Percentiles rank a stretch among this genome's conserved stretches.
Conservation (phyloP, 805 yeast genomes). For the Candida palmyrensis region DNA sequence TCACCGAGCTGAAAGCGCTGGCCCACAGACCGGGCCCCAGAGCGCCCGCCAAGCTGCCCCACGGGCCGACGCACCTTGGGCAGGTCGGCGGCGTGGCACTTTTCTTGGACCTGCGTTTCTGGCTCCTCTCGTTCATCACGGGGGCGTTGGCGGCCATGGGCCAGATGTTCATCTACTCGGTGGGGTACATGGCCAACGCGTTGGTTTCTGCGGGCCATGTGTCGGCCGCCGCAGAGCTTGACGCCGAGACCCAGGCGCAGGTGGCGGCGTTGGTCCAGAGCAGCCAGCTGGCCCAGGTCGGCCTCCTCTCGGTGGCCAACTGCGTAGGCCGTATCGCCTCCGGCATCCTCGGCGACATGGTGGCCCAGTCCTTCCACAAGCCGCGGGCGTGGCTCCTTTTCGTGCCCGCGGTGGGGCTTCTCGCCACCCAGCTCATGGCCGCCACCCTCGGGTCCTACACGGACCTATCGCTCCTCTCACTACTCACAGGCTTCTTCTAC, state of each 20-base stretch:
- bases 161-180: conserved; percentile 44
- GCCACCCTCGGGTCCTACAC: conserved; percentile 24
- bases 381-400: conserved; percentile 52
- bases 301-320: conserved; percentile 62
- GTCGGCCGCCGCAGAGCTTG: conserved; percentile 5
- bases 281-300: conserved; percentile 69
- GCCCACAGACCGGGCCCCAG: too few relatives aligned
- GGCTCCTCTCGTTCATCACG: conserved; percentile 33
- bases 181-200: conserved; percentile 42
- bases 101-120: conserved; percentile 22
- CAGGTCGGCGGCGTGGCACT: conserved; percentile 14
- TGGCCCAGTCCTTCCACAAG: conserved; percentile 39
- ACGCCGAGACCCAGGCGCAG: conserved; percentile 7
- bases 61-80: conserved; percentile 6
- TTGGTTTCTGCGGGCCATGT: conserved; percentile 15
- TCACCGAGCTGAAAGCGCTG: conserved; percentile 3
- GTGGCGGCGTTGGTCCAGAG: conserved; percentile 38
- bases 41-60: conserved; percentile 2
- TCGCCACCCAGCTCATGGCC: conserved; percentile 49
- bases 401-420: conserved; percentile 44
- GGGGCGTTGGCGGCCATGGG: conserved; percentile 40
- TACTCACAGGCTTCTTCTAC: conserved; percentile 63
- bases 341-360: conserved; percentile 61
- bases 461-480: conserved; percentile 45
- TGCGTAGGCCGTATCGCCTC: conserved; percentile 61